phyloP scores from a whole-genome alignment of 805 yeast species.

The Saccharomyces mikatae region DNA sequence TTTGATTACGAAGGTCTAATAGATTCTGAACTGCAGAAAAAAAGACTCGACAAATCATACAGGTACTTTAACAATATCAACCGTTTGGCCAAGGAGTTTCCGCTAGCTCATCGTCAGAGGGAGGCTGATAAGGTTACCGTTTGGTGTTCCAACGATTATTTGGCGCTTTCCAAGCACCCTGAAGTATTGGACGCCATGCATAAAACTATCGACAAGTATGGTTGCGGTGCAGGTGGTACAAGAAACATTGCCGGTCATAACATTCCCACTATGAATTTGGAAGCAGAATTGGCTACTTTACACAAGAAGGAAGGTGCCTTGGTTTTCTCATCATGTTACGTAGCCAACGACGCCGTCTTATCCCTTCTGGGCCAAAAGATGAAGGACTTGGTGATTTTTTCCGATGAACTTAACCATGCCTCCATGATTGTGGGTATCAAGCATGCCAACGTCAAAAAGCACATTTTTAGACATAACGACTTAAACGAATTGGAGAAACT shows the following conservation, averaged over 20 bases:
- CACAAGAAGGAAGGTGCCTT: slow-evolving; percentile 93
- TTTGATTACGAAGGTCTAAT: slow-evolving; percentile 72
- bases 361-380: slow-evolving; percentile 85
- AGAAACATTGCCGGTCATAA: slow-evolving; percentile 98
- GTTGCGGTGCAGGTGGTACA: slow-evolving; percentile 99
- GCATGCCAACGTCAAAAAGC: slow-evolving; percentile 82
- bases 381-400: slow-evolving; percentile 82
- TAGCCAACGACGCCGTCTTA: slow-evolving; percentile 92
- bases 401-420: slow-evolving; percentile 92
- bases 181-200: slow-evolving; percentile 71
- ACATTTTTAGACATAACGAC: slow-evolving; percentile 87
- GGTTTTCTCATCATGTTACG: slow-evolving; percentile 91
- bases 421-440: slow-evolving; percentile 95
- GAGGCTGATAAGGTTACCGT: slow-evolving; percentile 86
- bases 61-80: slow-evolving; percentile 96
- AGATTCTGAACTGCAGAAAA: slow-evolving; percentile 56
- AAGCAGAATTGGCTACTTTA: slow-evolving; percentile 76
- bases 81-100: slow-evolving; percentile 89
- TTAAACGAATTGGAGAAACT: slow-evolving; percentile 71
- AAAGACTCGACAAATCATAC: slow-evolving; percentile 84
- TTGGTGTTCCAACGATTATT: slow-evolving; percentile 97
- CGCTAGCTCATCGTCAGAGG: slow-evolving; percentile 74
- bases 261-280: slow-evolving; percentile 77
- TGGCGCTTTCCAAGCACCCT: slow-evolving; percentile 86
- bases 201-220: slow-evolving; percentile 73